phyloP scores from a whole-genome alignment of 306 rosid genomes.

The Castanea sativa region DNA sequence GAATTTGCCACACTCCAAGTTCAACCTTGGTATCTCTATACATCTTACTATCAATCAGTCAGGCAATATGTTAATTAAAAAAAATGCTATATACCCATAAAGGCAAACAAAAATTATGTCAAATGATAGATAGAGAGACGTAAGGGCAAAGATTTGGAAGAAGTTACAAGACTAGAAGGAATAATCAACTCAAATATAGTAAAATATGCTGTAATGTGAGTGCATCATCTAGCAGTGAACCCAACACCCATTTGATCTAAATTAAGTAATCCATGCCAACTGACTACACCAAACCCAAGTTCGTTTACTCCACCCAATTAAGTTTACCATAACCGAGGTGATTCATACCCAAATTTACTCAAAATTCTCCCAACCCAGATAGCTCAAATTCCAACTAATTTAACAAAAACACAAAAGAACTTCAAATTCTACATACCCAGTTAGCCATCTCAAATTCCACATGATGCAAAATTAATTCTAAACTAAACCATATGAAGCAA shows the following conservation, averaged over 20 bases:
- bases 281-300: background rate
- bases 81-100: constrained; percentile 9
- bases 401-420: background rate
- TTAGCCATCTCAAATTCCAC: background rate
- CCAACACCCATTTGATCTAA: background rate
- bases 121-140: background rate
- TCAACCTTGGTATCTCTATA: constrained; percentile 44
- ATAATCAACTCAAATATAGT: constrained; percentile 3
- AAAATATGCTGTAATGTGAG: background rate
- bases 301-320: background rate
- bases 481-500: background rate
- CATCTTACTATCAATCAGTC: constrained; percentile 55
- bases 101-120: background rate
- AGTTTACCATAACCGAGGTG: background rate
- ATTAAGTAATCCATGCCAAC: background rate
- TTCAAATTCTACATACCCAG: background rate
- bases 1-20: constrained; percentile 28
- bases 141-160: background rate
- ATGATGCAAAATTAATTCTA: background rate
- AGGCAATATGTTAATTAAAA: constrained; percentile 31
- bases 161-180: constrained; percentile 8
- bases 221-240: background rate
- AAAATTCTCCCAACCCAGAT: constrained; percentile 8
- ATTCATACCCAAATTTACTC: background rate
- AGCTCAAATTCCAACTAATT: background rate